These are phyloP conservation scores for Cyberlindnera mrakii DNA, from an alignment of 805 yeast species.

Conservation along the genomic window DNA sequence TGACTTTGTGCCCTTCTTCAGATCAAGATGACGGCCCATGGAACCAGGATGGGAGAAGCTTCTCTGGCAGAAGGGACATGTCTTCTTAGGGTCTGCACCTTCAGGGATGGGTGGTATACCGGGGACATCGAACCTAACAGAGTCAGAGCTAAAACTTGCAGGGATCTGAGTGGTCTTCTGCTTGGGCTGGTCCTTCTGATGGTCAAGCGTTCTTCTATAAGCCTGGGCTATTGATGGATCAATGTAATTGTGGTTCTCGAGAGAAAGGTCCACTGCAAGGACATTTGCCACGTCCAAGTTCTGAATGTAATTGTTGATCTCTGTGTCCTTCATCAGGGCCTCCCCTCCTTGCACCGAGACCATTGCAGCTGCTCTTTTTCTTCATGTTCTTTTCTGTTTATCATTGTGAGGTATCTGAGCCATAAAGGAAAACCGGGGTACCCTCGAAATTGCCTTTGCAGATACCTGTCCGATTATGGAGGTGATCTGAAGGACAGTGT, in stretches of 20 bases:
- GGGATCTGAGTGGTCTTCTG: not conserved
- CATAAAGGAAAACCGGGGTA: no score
- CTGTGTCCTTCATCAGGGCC: slow-evolving; percentile 2
- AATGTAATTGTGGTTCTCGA: slow-evolving; percentile 6
- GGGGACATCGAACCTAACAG: slow-evolving; percentile 9
- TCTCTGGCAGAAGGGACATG: slow-evolving; percentile 47
- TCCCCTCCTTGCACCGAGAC: not conserved
- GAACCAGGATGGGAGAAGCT: slow-evolving; percentile 54
- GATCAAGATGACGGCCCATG: slow-evolving; percentile 53
- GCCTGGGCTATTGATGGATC: slow-evolving; percentile 7
- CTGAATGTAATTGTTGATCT: slow-evolving; percentile 13
- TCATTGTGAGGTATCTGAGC: no score
- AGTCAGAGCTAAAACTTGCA: slow-evolving; percentile 1
- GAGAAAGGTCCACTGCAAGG: slow-evolving; percentile 6
- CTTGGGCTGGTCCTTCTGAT: slow-evolving; percentile 1
- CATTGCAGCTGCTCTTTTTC: no score
- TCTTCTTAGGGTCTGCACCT: slow-evolving; percentile 27
- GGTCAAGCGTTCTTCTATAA: slow-evolving; percentile 1
- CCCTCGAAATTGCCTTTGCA: no score
- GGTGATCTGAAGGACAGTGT: no score
- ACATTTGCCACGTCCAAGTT: slow-evolving; percentile 14
- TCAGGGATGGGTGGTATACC: slow-evolving; percentile 22
- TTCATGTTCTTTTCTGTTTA: no score
- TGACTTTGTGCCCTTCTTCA: slow-evolving; percentile 42
- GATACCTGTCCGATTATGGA: no score